Base-by-base conservation (phyloP, 768 basidiomycete species). In the Suillus subluteus region DNA sequence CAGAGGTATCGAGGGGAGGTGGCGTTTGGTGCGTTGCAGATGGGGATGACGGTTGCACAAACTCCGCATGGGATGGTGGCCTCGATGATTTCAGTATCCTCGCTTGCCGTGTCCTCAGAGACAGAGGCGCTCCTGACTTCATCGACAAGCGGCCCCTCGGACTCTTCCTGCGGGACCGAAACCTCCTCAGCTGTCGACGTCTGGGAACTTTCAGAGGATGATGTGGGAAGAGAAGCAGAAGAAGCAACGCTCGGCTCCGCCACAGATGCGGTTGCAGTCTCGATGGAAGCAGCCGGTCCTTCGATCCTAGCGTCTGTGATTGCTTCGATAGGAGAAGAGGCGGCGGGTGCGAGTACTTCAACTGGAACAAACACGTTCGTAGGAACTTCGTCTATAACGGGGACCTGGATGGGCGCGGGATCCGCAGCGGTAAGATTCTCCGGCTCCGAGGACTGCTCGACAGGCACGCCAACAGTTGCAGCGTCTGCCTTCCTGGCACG, bases 231-330 rank as follows among this genome's bases (percentile, higher is more conserved):
- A 37, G 62, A 58, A 65, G 41, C 58, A 37, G 43, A 23, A 44
- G 62, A 35, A 63, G 64, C 38, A 35, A 30, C 4, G 32, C 62
- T 44, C 65, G 65, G 59, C 65, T 64, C 65, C 44, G 65, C 41
- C 41, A 43, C 38, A 30, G 26, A 21, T 37, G 58, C 26, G 21
- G n/a, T 35, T 15, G 63, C 7, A 13, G 40, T 32, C n/a, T 26
- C 35, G 2, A 26, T 26, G 26, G 26, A 26, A 26, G 26, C 26
- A 26, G 26, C 26, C 26, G 63, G 38, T 64, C 6, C 63, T 58
- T 64, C 54, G 38, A 40, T 62, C 16, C 2, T 59, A 62, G 18
- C 11, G 35, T 70, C 71, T 26, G 15, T 23, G 6, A 40, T 38
- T 58, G 58, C 37, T 58, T 58, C 58, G 37, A 40, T 38, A 16